These are phyloP conservation scores for Kregervanrija delftensis DNA, from an alignment of 805 yeast genomes.

Conservation along the genomic window DNA sequence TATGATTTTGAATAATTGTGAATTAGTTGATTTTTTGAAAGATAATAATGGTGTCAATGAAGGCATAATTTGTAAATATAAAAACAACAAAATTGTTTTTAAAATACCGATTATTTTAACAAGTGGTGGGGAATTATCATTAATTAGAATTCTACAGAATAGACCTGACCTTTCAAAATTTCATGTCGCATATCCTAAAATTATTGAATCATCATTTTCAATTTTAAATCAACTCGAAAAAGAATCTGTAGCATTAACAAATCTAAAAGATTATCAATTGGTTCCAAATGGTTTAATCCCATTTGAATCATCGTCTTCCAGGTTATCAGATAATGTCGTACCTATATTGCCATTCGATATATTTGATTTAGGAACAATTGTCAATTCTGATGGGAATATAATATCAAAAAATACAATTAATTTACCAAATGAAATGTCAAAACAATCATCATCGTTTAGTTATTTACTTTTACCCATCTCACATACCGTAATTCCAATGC, in stretches of 20 bases:
- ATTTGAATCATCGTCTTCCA: conserved; percentile 17
- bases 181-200: conserved; percentile 39
- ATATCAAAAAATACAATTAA: too few species aligned
- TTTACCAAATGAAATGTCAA: too few species aligned
- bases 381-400: too few species aligned
- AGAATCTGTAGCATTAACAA: conserved; percentile 38
- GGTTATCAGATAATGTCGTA: too few species aligned
- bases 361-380: too few species aligned
- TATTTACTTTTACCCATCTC: too few species aligned
- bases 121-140: conserved; percentile 64
- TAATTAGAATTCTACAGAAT: conserved; percentile 36
- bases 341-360: too few species aligned
- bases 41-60: conserved; percentile 10
- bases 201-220: too few species aligned
- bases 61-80: conserved; percentile 22
- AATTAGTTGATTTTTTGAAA: conserved; percentile 32
- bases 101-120: conserved; percentile 53
- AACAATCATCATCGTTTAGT: too few species aligned
- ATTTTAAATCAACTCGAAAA: too few species aligned
- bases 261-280: conserved; percentile 54
- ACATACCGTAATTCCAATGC: too few species aligned
- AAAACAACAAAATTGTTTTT: conserved; percentile 25
- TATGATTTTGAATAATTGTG: conserved; percentile 24
- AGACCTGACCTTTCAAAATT: conserved; percentile 48
- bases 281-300: conserved; percentile 60